A percentile compares a stretch with the other conserved stretches of the same genome.
phyloP scores from a whole-genome alignment of 2,329 filamentous ascomycete genomes.

The Onygena corvina region DNA sequence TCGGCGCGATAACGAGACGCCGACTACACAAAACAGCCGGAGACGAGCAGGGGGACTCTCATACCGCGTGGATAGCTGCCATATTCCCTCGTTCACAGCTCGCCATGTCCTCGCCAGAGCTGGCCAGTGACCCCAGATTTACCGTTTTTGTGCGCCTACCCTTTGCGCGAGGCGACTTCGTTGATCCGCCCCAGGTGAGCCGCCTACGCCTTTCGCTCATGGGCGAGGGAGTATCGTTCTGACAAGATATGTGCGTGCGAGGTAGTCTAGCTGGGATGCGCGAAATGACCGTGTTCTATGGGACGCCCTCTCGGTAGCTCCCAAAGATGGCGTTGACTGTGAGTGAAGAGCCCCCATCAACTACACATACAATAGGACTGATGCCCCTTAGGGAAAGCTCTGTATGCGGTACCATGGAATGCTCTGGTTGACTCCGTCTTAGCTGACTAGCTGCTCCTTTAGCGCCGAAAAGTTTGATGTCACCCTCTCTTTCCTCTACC shows the following conservation, averaged over 20 bases:
- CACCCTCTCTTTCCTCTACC: constrained; percentile 73
- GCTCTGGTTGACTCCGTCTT: neutral
- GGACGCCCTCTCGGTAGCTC: constrained; percentile 73
- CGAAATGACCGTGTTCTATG: constrained; percentile 79
- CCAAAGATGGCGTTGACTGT: constrained; percentile 78
- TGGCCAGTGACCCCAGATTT: constrained; percentile 24
- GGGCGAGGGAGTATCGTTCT: constrained; percentile 2
- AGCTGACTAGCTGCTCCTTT: neutral
- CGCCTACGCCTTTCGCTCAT: constrained; percentile 12
- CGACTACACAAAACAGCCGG: too few species aligned
- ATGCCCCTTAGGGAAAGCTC: constrained; percentile 52
- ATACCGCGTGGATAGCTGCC: too few species aligned
- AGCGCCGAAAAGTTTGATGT: constrained; percentile 71
- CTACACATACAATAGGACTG: constrained; percentile 8
- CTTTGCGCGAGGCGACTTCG: constrained; percentile 73
- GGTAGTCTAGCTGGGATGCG: constrained; percentile 73
- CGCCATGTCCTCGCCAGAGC: neutral
- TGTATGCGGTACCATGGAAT: constrained; percentile 44
- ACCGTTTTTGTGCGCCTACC: constrained; percentile 85
- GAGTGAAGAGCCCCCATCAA: constrained; percentile 23
- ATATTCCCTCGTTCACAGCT: neutral
- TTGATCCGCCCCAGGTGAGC: constrained; percentile 71
- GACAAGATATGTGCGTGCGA: neutral
- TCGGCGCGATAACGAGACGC: too few species aligned
- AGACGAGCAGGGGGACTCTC: too few species aligned